Evolutionary conservation across 2,329 filamentous ascomycete genomes (phyloP).

Genomic region (Fusarium avenaceum): DNA sequence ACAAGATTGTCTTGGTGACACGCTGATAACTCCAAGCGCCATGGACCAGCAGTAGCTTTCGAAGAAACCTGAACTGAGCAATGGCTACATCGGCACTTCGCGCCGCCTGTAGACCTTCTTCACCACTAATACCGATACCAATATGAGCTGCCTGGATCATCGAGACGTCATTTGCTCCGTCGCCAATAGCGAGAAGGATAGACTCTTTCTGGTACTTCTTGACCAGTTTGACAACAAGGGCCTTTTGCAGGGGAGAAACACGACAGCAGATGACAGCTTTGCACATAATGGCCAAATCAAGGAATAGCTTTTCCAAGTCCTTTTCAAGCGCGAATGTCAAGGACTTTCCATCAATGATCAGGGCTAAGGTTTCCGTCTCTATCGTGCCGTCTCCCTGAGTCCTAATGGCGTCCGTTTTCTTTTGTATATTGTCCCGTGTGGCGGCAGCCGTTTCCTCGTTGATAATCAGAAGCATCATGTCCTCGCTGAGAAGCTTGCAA

Average conservation of each 20-base stretch:
- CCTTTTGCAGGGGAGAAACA: constrained; percentile 97
- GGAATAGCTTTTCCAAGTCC: constrained; percentile 91
- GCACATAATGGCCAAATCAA: constrained; percentile 94
- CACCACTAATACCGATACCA: constrained; percentile 95
- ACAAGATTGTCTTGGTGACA: constrained; percentile 95
- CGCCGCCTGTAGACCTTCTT: constrained; percentile 96
- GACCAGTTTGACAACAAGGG: constrained; percentile 96
- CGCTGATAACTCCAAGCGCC: constrained; percentile 98
- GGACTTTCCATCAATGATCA: constrained; percentile 97
- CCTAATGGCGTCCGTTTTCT: constrained; percentile 91
- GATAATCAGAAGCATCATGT: constrained; percentile 97
- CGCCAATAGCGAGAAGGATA: constrained; percentile 94
- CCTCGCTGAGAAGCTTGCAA: constrained; percentile 97
- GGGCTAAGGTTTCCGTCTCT: constrained; percentile 87
- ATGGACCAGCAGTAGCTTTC: constrained; percentile 94
- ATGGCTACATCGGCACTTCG: constrained; percentile 96
- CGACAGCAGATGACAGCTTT: constrained; percentile 99
- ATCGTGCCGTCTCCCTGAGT: constrained; percentile 82
- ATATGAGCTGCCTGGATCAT: constrained; percentile 99
- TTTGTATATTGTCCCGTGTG: constrained; percentile 89
- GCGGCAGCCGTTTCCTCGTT: constrained; percentile 87
- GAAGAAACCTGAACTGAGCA: constrained; percentile 93
- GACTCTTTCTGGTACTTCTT: constrained; percentile 91
- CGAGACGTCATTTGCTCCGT: constrained; percentile 98
- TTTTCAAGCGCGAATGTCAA: constrained; percentile 93